phyloP scores from a whole-genome alignment of 169 alveolate genomes.

The Cyclospora cayetanensis region DNA sequence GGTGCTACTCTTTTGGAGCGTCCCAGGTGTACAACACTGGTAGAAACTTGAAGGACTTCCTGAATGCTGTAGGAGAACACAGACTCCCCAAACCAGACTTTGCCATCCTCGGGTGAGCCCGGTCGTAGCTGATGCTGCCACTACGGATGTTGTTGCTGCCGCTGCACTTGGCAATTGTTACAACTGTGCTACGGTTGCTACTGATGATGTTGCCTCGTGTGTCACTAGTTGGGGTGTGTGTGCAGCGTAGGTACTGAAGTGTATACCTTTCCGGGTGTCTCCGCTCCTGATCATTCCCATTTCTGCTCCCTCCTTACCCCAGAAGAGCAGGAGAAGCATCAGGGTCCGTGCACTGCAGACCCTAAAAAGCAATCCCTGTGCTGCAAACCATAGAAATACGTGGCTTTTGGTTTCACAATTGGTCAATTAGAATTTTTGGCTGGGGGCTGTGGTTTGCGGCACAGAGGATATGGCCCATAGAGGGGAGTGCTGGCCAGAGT shows the following conservation, averaged over 20 bases:
- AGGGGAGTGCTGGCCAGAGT: conserved; percentile 63
- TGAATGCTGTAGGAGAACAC: conserved; percentile 66
- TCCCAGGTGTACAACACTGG: conserved; percentile 75
- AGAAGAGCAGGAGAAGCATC: not conserved
- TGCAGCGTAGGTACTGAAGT: conserved; percentile 77
- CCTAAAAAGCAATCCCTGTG: not conserved
- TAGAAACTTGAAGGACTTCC: conserved; percentile 75
- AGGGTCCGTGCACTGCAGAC: not conserved
- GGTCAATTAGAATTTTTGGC: not conserved
- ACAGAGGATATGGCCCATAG: conserved; percentile 34
- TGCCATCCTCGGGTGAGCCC: conserved; percentile 60
- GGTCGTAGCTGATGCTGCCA: not conserved
- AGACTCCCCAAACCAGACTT: conserved; percentile 73
- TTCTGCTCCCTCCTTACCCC: not conserved
- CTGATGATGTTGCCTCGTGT: not conserved
- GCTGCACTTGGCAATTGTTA: no score
- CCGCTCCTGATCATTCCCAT: not conserved
- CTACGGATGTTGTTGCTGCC: not conserved
- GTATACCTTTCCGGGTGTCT: conserved; percentile 68
- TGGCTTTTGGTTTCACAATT: not conserved
- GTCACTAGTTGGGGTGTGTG: not conserved
- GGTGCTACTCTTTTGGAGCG: not conserved
- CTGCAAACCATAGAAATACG: not conserved
- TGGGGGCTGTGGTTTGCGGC: not conserved
- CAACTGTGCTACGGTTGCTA: not conserved